Evolutionary conservation across 805 yeast genomes (phyloP).

Genomic region (Jamesozyma piceae): DNA sequence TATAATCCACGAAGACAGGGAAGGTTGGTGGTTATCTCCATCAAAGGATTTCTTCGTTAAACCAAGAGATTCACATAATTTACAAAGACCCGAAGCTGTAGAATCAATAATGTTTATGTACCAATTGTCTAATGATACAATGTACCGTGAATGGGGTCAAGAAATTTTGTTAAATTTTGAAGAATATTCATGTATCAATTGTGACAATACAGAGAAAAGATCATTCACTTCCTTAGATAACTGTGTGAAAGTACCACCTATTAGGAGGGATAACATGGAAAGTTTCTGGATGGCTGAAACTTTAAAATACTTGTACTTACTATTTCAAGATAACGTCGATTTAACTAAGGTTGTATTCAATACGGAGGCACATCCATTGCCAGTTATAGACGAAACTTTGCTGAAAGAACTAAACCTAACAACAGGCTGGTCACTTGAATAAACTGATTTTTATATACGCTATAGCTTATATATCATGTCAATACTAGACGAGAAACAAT

Average conservation of each 20-base stretch:
- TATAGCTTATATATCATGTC: too few relatives aligned
- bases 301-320: constrained; percentile 68
- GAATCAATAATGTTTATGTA: constrained; percentile 77
- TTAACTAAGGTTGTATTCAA: constrained; percentile 67
- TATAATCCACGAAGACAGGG: constrained; percentile 3
- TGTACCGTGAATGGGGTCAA: constrained; percentile 84
- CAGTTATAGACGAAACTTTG: constrained; percentile 37
- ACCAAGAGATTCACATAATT: constrained; percentile 66
- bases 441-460: too few relatives aligned
- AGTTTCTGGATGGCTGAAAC: constrained; percentile 94
- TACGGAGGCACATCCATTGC: constrained; percentile 91
- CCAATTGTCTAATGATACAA: constrained; percentile 68
- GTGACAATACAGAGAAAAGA: constrained; percentile 25
- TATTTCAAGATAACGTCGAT: constrained; percentile 69
- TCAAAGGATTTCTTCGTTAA: constrained; percentile 57
- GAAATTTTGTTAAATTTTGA: constrained; percentile 68
- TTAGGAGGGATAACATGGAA: constrained; percentile 64
- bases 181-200: constrained; percentile 44
- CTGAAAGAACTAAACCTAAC: constrained; percentile 14
- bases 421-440: constrained; percentile 23
- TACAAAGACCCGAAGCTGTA: constrained; percentile 91
- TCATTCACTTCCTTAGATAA: constrained; percentile 60
- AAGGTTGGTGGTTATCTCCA: constrained; percentile 27
- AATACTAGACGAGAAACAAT: too few relatives aligned
- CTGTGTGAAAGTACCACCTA: constrained; percentile 49